Base-by-base conservation (phyloP, 768 basidiomycete genomes). In the Calocybe indica region DNA sequence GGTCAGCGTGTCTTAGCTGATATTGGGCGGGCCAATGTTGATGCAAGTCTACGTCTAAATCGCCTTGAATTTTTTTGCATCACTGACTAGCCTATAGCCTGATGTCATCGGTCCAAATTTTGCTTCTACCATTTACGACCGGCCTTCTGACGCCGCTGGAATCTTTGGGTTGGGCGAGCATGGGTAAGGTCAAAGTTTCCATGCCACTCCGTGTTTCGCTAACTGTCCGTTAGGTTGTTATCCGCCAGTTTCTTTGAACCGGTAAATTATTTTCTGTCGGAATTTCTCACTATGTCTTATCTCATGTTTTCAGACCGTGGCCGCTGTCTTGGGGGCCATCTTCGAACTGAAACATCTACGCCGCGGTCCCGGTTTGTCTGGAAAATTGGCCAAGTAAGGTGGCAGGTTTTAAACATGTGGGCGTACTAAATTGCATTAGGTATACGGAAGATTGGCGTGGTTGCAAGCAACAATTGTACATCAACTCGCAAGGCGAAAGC, bases 271-370 rank as follows among this genome's bases (percentile, higher is more conserved):
- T 31, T 32, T 15, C 14, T 32, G 22, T 30, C 10, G 32, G 22
- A 29, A 7, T 9, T 35, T 6, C 7, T 30, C 11, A 7, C 3
- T 22, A 22, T 28, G 40, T 9, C 35, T 53, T 11, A 50, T 10
- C 34, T 45, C 38, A 14, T 9, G 43, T 31, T 11, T 42, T 7
- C 46, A 78, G 76, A 69, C 73, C 29, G 71, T 70, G 3, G 69
- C 76, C 28, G 59, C 60, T 29, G 64, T 77, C 15, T 53, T 83
- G 14, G 62, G 67, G 2, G 64, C 61, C 5, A 69, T 83, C 37
- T 71, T 81, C 48, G 62, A 62, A 31, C 60, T 78, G 48, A 68
- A 71, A 44, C 57, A 68, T 14, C 40, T 82, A 31, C 56, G 60
- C 41, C 62, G 69, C 15, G 72, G 58, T 4, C 61, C 67, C 29